phyloP scores from a whole-genome alignment of 192 early-diverging fungal species.

The Backusella tuberculispora region DNA sequence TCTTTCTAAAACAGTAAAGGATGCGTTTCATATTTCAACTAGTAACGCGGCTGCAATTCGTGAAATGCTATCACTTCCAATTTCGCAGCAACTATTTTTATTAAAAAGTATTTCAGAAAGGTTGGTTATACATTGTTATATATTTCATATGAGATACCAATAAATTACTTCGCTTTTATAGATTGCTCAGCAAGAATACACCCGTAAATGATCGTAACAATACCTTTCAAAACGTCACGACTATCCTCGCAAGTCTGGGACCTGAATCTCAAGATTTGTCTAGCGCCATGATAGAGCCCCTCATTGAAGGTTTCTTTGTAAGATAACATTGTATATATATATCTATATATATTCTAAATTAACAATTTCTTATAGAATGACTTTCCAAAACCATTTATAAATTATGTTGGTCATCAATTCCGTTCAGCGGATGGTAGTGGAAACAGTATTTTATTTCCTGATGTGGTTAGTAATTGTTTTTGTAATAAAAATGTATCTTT shows the following conservation, averaged over 20 bases:
- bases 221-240: constrained; percentile 21
- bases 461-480: constrained; percentile 32
- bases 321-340: not conserved
- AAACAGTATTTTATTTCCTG: constrained; percentile 29
- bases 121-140: not conserved
- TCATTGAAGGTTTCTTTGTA: constrained; percentile 20
- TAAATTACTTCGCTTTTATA: not conserved
- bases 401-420: constrained; percentile 29
- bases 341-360: not conserved
- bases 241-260: constrained; percentile 12
- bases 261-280: constrained; percentile 20
- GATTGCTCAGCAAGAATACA: constrained; percentile 18
- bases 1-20: constrained; percentile 6
- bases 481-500: no score
- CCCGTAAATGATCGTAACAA: constrained; percentile 30
- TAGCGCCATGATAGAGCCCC: constrained; percentile 11
- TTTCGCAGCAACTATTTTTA: constrained; percentile 15
- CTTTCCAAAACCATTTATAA: constrained; percentile 29
- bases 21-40: constrained; percentile 4
- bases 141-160: not conserved
- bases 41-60: constrained; percentile 15
- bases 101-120: constrained; percentile 18
- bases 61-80: constrained; percentile 7
- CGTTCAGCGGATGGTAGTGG: constrained; percentile 30
- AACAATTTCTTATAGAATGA: constrained; percentile 1